These are phyloP conservation scores for Aspergillus phoenicis DNA, from an alignment of 2,329 filamentous ascomycete species.

Conservation along the genomic window DNA sequence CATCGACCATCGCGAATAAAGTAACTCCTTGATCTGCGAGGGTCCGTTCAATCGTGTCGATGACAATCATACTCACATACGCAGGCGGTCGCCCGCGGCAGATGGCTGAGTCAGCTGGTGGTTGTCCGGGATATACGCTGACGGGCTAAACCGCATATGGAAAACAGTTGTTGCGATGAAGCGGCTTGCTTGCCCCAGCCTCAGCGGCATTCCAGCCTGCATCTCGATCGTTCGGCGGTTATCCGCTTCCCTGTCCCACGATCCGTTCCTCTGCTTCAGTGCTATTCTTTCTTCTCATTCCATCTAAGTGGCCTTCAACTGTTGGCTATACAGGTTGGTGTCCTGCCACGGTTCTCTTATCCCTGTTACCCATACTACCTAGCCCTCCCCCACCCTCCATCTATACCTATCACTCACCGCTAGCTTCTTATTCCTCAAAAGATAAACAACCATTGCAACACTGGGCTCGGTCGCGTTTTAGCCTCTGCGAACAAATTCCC, in stretches of 20 bases:
- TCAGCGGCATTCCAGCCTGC: conserved; percentile 10
- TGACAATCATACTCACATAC: too few species aligned
- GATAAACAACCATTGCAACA: neutral
- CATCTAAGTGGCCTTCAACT: neutral
- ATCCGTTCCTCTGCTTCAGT: neutral
- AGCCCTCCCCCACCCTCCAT: conserved; percentile 11
- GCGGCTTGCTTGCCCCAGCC: conserved; percentile 11
- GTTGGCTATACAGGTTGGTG: neutral
- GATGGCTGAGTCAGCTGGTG: conserved; percentile 29
- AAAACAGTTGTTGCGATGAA: conserved; percentile 39
- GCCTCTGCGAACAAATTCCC: neutral
- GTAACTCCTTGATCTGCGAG: too few species aligned
- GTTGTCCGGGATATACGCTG: conserved; percentile 47
- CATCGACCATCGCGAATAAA: too few species aligned
- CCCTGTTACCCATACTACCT: neutral
- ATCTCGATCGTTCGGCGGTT: conserved; percentile 15
- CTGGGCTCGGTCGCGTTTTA: neutral
- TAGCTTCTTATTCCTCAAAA: conserved; percentile 14
- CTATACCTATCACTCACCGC: conserved; percentile 13
- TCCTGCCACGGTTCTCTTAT: neutral
- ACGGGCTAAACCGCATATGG: conserved; percentile 43
- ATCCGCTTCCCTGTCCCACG: conserved; percentile 3
- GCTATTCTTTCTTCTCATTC: neutral
- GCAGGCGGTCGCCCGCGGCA: conserved; percentile 28
- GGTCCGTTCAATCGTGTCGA: too few species aligned